Base-by-base conservation (phyloP, 768 basidiomycete genomes). In the Termitomyces sp. region DNA sequence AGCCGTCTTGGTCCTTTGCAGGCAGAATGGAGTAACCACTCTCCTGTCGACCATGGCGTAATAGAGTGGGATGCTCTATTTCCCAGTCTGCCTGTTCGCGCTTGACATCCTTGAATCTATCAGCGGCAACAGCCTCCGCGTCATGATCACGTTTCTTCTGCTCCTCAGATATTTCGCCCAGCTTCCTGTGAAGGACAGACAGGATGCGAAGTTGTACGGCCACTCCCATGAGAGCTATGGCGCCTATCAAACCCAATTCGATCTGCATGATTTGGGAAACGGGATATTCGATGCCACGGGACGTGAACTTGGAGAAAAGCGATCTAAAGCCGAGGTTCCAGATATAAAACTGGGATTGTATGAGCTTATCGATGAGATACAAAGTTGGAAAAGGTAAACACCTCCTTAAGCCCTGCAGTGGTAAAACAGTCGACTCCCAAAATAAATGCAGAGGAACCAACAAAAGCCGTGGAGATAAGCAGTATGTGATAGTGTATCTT, bases 381-480 rank as follows among this genome's bases (percentile, higher is more conserved):
- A n/a, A 48, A 31, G 52, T 7, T 5, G 10, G 50, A 61, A 56
- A 27, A 54, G 50, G 20, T 48, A 73, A 73, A 63, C 63, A 90
- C 93, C 84, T 97, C 94, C 76, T 98, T 98, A 53, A 98, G 79
- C 22, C 90, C 91, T 6, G 90, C 92, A 18, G 91, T 89, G 2
- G 93, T 90, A 70, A 85, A 97, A 69, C 95, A 97, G 71, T 98
- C 95, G 39, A 97, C 85, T 20, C 96, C 96, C 14, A 98, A 78
- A 56, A 94, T 92, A 70, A 97, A 88, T 0, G 93, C 88, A 20
- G 88, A 88, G 26, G 94, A 87, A 7, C 95, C 95, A 61, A 97
- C 92, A 64, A 92, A 81, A 46, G 94, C 89, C 41, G 94, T 96
- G 58, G 91, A 87, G 53, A 90, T 74, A 64, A 98, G 85, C 55